A percentile compares a stretch with the other conserved stretches of the same genome.
phyloP scores from a whole-genome alignment of 2,329 filamentous ascomycete genomes.

The Hansfordia pulvinata region DNA sequence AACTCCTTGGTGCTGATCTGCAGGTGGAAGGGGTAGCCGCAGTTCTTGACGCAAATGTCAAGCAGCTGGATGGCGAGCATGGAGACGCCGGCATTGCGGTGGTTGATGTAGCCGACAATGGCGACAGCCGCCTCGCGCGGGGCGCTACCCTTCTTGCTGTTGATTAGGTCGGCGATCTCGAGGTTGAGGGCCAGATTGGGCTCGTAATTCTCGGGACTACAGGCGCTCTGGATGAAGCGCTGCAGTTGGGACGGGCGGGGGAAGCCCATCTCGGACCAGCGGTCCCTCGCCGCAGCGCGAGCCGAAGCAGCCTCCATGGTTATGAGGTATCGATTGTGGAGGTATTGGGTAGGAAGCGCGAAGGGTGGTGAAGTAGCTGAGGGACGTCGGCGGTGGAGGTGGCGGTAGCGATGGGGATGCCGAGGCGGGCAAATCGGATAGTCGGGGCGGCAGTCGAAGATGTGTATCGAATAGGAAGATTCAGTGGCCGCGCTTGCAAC shows the following conservation, averaged over 20 bases:
- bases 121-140: constrained; percentile 88
- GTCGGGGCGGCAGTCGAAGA: too few species aligned
- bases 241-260: constrained; percentile 76
- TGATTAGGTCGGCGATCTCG: constrained; percentile 92
- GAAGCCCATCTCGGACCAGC: constrained; percentile 72
- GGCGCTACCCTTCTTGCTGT: constrained; percentile 90
- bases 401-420: too few species aligned
- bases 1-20: constrained; percentile 99
- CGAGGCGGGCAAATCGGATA: too few species aligned
- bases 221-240: constrained; percentile 91
- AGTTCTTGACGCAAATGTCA: constrained; percentile 99
- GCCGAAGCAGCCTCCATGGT: constrained; percentile 89
- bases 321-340: too few species aligned
- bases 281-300: constrained; percentile 88
- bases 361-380: too few species aligned
- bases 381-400: too few species aligned
- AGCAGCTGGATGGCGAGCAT: constrained; percentile 82
- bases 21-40: constrained; percentile 95
- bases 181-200: constrained; percentile 93
- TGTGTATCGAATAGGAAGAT: too few species aligned
- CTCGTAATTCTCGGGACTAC: constrained; percentile 95
- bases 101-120: constrained; percentile 91
- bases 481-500: too few species aligned
- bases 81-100: constrained; percentile 90
- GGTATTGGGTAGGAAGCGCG: too few species aligned